A percentile compares a stretch with the other conserved stretches of the same genome.
phyloP scores from a whole-genome alignment of 202 grass and related monocot species.

The Dendrocalamus latiflorus region DNA sequence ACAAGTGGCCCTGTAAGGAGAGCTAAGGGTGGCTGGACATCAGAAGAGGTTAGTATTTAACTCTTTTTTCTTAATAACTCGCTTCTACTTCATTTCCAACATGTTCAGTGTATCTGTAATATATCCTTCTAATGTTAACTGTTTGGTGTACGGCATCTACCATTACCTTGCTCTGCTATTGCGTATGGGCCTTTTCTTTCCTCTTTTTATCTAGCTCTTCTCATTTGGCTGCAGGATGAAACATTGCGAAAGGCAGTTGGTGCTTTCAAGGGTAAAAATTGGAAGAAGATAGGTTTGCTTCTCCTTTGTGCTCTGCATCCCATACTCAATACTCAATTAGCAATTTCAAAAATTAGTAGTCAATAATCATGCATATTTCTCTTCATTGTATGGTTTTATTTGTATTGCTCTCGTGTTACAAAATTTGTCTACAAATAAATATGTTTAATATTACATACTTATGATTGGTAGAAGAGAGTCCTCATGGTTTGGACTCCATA shows the following conservation, averaged over 20 bases:
- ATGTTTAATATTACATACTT: not conserved
- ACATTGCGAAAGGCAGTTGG: conserved; percentile 70
- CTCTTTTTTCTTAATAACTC: not conserved
- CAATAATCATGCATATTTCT: not conserved
- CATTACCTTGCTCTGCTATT: conserved; percentile 5
- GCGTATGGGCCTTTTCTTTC: not conserved
- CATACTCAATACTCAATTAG: not conserved
- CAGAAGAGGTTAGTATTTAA: conserved; percentile 54
- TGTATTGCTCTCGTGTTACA: not conserved
- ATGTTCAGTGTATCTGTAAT: conserved; percentile 1
- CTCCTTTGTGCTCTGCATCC: conserved; percentile 21
- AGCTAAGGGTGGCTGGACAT: conserved; percentile 88
- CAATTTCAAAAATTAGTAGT: conserved; percentile 12
- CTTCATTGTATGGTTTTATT: not conserved
- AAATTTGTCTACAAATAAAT: conserved; percentile 5
- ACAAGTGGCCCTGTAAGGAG: conserved; percentile 85
- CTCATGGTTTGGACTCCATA: not conserved
- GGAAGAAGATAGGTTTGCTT: conserved; percentile 94
- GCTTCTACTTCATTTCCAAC: not conserved
- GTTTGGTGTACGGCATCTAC: not conserved
- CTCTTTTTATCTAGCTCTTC: conserved; percentile 8
- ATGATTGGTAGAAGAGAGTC: not conserved
- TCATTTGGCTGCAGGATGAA: conserved; percentile 58
- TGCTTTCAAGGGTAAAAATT: conserved; percentile 71
- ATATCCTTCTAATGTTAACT: not conserved